Evolutionary conservation across 2,329 filamentous ascomycete species (phyloP).

Genomic region (Biscogniauxia marginata): DNA sequence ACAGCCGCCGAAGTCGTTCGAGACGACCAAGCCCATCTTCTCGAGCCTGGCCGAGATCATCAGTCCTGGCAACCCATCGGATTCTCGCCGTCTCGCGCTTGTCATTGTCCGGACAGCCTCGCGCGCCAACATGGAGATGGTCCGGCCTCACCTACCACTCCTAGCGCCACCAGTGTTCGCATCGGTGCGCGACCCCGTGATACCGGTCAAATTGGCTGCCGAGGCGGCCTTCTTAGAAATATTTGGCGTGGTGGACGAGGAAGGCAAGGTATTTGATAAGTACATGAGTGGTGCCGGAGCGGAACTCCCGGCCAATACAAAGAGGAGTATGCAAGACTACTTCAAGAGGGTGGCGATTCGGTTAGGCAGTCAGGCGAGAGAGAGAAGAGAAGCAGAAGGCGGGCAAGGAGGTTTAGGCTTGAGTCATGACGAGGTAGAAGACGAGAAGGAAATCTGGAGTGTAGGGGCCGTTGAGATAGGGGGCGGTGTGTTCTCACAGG

Average conservation of each 20-base stretch:
- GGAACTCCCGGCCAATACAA: conserved; percentile 67
- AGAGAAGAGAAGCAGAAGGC: conserved; percentile 88
- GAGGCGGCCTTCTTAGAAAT: conserved; percentile 92
- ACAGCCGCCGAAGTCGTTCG: conserved; percentile 67
- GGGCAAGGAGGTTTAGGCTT: conserved; percentile 82
- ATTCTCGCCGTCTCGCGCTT: conserved; percentile 81
- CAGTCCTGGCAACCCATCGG: conserved; percentile 72
- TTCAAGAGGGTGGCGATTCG: conserved; percentile 90
- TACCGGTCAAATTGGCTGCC: conserved; percentile 91
- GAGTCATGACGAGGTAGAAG: conserved; percentile 87
- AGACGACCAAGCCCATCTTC: conserved; percentile 76
- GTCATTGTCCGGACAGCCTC: conserved; percentile 86
- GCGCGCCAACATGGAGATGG: conserved; percentile 74
- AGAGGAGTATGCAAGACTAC: conserved; percentile 93
- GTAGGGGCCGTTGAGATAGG: conserved; percentile 83
- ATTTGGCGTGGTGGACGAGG: conserved; percentile 87
- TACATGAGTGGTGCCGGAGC: conserved; percentile 70
- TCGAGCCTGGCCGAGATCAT: conserved; percentile 74
- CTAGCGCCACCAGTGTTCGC: conserved; percentile 85
- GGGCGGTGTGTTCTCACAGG: conserved; percentile 56
- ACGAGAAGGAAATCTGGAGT: conserved; percentile 94
- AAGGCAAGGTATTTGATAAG: conserved; percentile 83
- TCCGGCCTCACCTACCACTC: conserved; percentile 75
- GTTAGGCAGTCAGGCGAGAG: conserved; percentile 80
- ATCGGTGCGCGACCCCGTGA: conserved; percentile 84